Conservation (phyloP, 495 filamentous ascomycete species). For the Hypoxylon fuscum region DNA sequence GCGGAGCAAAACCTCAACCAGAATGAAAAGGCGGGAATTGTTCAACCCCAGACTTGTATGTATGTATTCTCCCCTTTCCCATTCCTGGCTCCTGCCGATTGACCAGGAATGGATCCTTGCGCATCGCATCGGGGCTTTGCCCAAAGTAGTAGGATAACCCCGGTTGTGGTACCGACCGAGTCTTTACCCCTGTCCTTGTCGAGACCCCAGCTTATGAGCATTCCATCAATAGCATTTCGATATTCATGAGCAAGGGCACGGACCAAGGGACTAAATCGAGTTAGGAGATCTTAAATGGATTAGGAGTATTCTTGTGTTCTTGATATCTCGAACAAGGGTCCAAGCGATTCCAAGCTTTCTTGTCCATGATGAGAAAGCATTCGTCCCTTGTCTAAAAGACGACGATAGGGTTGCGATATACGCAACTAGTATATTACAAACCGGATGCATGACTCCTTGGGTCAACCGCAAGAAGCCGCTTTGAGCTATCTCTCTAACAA, state of each 20-base stretch:
- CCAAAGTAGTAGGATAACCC: constrained; percentile 22
- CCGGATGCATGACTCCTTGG: no score
- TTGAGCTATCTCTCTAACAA: no score
- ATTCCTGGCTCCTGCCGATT: constrained; percentile 1
- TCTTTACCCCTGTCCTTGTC: constrained; percentile 10
- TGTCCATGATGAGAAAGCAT: not conserved
- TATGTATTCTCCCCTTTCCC: constrained; percentile 36
- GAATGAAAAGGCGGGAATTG: constrained; percentile 27
- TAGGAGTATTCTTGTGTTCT: not conserved
- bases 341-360: not conserved
- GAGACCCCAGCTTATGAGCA: constrained; percentile 24
- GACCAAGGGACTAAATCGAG: constrained; percentile 18
- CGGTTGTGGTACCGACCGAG: constrained; percentile 22
- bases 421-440: no score
- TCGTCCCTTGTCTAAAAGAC: no score
- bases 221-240: constrained; percentile 12
- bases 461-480: no score
- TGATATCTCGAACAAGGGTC: constrained; percentile 1
- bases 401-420: no score
- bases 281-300: constrained; percentile 4
- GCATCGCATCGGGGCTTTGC: constrained; percentile 28
- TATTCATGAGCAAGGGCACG: constrained; percentile 11
- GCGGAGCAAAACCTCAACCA: not conserved
- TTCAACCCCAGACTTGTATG: constrained; percentile 34
- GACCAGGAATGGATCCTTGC: constrained; percentile 23